Evolutionary conservation across 2,329 filamentous ascomycete genomes (phyloP).

Genomic region (Karstenula rhodostoma): DNA sequence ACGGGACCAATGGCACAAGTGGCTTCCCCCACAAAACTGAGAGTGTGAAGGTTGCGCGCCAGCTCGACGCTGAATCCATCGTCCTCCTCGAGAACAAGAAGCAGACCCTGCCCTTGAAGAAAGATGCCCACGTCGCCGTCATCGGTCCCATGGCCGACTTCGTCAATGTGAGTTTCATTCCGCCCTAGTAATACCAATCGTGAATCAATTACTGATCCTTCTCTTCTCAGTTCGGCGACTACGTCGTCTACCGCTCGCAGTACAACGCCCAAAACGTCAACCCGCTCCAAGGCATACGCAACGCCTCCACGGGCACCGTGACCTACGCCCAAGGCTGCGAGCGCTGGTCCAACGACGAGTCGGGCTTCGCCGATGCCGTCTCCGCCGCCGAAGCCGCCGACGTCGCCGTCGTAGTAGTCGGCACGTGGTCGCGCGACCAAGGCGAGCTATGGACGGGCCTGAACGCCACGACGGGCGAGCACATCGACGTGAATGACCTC

Average conservation of each 20-base stretch:
- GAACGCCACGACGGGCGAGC: slow-evolving; percentile 79
- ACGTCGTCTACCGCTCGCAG: slow-evolving; percentile 71
- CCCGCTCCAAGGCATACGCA: slow-evolving; percentile 73
- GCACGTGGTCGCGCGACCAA: slow-evolving; percentile 79
- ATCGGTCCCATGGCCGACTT: slow-evolving; percentile 79
- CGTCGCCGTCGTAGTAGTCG: slow-evolving; percentile 76
- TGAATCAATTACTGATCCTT: not conserved
- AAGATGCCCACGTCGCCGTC: slow-evolving; percentile 73
- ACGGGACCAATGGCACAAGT: slow-evolving; percentile 51
- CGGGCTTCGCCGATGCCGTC: slow-evolving; percentile 72
- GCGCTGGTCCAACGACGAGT: slow-evolving; percentile 74
- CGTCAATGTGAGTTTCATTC: slow-evolving; percentile 65
- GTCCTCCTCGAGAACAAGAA: slow-evolving; percentile 78
- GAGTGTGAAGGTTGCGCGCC: slow-evolving; percentile 67
- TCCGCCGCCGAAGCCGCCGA: slow-evolving; percentile 71
- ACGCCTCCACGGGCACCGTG: slow-evolving; percentile 64
- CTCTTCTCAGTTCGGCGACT: slow-evolving; percentile 70
- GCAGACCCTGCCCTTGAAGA: slow-evolving; percentile 69
- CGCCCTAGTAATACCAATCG: not conserved
- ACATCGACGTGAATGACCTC: slow-evolving; percentile 71
- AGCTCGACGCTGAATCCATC: slow-evolving; percentile 72
- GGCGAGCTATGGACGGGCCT: slow-evolving; percentile 73
- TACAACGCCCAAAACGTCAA: slow-evolving; percentile 68
- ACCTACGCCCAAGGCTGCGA: slow-evolving; percentile 76
- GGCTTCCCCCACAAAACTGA: slow-evolving; percentile 66